Percentiles rank a stretch among this genome's conserved stretches.
These are phyloP conservation scores for Xanthoconium separans DNA, from an alignment of 1,284 basidiomycete species.

Conservation along the genomic window DNA sequence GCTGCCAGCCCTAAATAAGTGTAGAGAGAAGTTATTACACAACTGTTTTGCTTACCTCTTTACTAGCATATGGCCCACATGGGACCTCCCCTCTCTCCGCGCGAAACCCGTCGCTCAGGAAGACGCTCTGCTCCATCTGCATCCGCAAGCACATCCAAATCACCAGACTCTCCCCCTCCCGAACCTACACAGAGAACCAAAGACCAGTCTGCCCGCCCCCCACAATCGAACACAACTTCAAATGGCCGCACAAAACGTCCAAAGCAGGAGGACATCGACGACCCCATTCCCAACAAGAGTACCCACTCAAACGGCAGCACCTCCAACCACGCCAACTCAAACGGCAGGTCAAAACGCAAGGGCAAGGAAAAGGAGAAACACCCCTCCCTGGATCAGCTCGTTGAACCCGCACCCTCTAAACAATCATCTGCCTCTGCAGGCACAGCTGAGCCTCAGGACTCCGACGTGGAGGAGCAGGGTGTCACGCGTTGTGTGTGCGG, in stretches of 20 bases:
- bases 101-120: constrained; percentile 74
- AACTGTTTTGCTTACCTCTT: neutral
- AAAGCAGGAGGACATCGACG: constrained; percentile 74
- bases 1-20: neutral
- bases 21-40: neutral
- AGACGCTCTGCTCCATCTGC: constrained; percentile 65
- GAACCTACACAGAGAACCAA: constrained; percentile 45
- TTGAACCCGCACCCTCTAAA: constrained; percentile 28
- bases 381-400: constrained; percentile 21
- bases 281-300: constrained; percentile 48
- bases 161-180: constrained; percentile 68
- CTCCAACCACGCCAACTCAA: constrained; percentile 36
- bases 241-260: constrained; percentile 55
- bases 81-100: constrained; percentile 73
- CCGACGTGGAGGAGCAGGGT: constrained; percentile 75
- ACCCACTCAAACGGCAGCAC: constrained; percentile 39
- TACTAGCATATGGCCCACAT: constrained; percentile 54
- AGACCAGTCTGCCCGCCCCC: constrained; percentile 42
- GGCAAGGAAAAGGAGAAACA: constrained; percentile 37
- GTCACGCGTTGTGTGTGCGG: constrained; percentile 96
- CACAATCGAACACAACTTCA: constrained; percentile 43
- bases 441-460: constrained; percentile 37
- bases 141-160: constrained; percentile 68
- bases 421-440: constrained; percentile 36
- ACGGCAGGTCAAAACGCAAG: constrained; percentile 38